phyloP scores from a whole-genome alignment of 2,329 filamentous ascomycete genomes.

The Paraconiothyrium brasiliense region DNA sequence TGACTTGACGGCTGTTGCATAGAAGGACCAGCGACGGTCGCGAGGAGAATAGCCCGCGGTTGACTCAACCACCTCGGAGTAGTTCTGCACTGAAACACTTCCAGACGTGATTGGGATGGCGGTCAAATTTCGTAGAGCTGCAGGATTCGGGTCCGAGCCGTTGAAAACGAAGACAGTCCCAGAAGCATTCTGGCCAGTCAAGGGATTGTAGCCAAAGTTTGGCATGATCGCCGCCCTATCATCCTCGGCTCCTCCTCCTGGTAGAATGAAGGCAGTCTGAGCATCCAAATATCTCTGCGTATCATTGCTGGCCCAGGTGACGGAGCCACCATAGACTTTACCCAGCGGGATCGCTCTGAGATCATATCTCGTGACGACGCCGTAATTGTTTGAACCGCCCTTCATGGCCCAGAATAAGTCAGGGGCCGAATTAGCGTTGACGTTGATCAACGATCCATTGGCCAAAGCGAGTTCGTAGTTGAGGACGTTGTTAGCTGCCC shows the following conservation, averaged over 20 bases:
- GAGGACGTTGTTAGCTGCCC: not conserved
- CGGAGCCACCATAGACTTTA: not conserved
- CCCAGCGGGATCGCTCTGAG: not conserved
- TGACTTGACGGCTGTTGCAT: no score
- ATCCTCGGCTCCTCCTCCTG: not conserved
- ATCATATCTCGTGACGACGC: not conserved
- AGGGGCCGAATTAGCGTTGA: not conserved
- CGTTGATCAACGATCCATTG: not conserved
- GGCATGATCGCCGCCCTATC: not conserved
- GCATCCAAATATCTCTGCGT: not conserved
- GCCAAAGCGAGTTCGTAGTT: not conserved
- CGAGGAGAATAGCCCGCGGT: no score
- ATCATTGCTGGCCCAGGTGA: not conserved
- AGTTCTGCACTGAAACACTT: no score
- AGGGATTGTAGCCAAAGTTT: conserved; percentile 1
- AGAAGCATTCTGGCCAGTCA: not conserved
- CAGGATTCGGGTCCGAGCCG: not conserved
- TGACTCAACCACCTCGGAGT: no score
- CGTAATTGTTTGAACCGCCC: not conserved
- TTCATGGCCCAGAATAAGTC: not conserved
- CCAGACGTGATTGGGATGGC: not conserved
- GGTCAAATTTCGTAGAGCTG: not conserved
- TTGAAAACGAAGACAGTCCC: conserved; percentile 2
- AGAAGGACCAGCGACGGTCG: no score
- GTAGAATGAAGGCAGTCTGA: not conserved